A percentile compares a stretch with the other conserved stretches of the same genome.
Conservation (phyloP, 179 eudicot genomes). For the Corrigiola litoralis region DNA sequence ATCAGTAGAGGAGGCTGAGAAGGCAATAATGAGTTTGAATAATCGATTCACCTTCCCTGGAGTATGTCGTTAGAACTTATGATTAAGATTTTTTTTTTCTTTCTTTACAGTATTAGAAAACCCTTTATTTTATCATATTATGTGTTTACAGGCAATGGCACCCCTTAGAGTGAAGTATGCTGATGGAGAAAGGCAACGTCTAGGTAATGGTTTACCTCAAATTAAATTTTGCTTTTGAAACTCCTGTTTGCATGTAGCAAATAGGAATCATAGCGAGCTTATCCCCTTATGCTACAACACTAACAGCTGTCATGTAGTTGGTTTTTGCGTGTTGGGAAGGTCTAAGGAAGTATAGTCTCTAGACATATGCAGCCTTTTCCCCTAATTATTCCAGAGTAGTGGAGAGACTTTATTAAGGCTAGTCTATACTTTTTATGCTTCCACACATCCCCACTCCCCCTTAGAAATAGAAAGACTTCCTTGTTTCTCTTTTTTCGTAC, state of each 20-base stretch:
- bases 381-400: background rate
- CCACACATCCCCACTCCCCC: background rate
- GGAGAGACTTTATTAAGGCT: background rate
- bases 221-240: background rate
- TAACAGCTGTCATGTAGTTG: background rate
- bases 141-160: constrained; percentile 22
- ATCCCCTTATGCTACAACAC: background rate
- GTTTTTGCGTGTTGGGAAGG: background rate
- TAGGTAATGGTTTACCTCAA: constrained; percentile 30
- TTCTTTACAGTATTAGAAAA: background rate
- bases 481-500: background rate
- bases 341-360: background rate
- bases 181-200: constrained; percentile 37
- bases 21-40: constrained; percentile 36
- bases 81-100: background rate
- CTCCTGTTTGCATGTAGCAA: background rate
- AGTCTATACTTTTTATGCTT: too few relatives aligned
- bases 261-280: too few relatives aligned
- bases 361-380: background rate
- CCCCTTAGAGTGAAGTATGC: constrained; percentile 42
- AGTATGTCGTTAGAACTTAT: constrained; percentile 27
- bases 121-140: background rate
- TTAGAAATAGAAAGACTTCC: background rate
- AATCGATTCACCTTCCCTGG: constrained; percentile 33
- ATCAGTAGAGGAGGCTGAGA: constrained; percentile 36